Percentiles rank a stretch among this genome's conserved stretches.
Conservation (phyloP, 83 land plant species). For the Larix sibirica region DNA sequence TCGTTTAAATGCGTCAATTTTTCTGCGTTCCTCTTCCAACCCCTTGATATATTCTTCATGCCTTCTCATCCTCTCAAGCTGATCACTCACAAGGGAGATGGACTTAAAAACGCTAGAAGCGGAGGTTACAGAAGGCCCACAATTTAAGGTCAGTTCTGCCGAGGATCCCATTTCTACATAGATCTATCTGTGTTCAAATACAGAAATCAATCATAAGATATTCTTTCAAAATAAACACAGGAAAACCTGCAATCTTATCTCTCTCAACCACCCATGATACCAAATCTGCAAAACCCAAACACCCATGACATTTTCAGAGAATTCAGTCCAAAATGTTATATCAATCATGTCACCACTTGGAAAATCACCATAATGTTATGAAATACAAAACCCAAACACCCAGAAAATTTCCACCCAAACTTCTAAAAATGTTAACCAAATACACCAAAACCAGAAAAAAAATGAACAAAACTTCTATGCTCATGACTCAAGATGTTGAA, state of each 20-base stretch:
- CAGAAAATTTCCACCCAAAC: no score
- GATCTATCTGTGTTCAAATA: slow-evolving; percentile 14
- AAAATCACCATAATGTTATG: no score
- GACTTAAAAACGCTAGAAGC: slow-evolving; percentile 48
- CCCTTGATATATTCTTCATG: slow-evolving; percentile 71
- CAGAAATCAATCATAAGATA: neutral
- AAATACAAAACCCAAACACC: no score
- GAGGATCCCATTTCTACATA: slow-evolving; percentile 58
- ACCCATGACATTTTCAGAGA: neutral
- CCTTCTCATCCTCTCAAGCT: slow-evolving; percentile 35
- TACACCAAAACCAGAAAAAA: no score
- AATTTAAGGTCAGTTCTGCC: slow-evolving; percentile 67
- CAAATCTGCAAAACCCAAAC: neutral
- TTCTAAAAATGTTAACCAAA: no score
- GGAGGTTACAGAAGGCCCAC: slow-evolving; percentile 44
- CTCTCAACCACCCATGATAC: neutral
- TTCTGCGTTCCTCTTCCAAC: slow-evolving; percentile 86
- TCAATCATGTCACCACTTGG: no score
- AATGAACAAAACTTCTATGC: no score
- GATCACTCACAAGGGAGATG: slow-evolving; percentile 33
- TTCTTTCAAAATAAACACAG: neutral
- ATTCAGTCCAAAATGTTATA: no score
- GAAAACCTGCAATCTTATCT: neutral
- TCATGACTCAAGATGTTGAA: no score
- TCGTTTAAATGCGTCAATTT: slow-evolving; percentile 97